Evolutionary conservation across 2,329 filamentous ascomycete species (phyloP).

Genomic region (Colletotrichum nymphaeae): DNA sequence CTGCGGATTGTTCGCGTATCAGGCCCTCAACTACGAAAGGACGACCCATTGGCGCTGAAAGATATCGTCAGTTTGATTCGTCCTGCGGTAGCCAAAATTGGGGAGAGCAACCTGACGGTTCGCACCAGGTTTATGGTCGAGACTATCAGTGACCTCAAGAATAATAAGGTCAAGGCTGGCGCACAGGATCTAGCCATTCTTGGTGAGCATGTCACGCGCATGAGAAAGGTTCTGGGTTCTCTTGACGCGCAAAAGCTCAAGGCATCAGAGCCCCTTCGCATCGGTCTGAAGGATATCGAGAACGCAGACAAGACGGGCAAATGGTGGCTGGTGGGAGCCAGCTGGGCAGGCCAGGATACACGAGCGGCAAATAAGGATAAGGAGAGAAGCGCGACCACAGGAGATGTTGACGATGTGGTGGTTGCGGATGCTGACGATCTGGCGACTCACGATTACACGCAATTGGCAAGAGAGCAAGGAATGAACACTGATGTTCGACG

Average conservation of each 20-base stretch:
- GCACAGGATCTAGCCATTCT: conserved; percentile 77
- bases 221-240: conserved; percentile 88
- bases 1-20: conserved; percentile 85
- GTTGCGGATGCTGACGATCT: conserved; percentile 50
- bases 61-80: conserved; percentile 87
- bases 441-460: conserved; percentile 73
- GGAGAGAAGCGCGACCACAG: background rate
- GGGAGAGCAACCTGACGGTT: conserved; percentile 79
- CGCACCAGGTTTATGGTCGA: conserved; percentile 98
- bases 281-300: conserved; percentile 84
- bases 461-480: conserved; percentile 82
- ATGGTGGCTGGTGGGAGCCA: conserved; percentile 99
- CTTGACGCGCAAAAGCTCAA: conserved; percentile 77
- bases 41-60: conserved; percentile 89
- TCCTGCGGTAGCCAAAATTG: conserved; percentile 74
- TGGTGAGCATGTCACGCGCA: conserved; percentile 85
- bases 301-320: conserved; percentile 89
- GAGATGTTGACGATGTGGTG: conserved; percentile 43
- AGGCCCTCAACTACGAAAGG: conserved; percentile 85
- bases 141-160: conserved; percentile 93
- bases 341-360: conserved; percentile 70
- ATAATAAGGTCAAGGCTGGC: conserved; percentile 87
- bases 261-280: conserved; percentile 82
- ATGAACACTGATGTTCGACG: conserved; percentile 89
- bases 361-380: conserved; percentile 32